These are phyloP conservation scores for Coemansia sp. DNA, from an alignment of 192 early-diverging fungal species.

Conservation along the genomic window DNA sequence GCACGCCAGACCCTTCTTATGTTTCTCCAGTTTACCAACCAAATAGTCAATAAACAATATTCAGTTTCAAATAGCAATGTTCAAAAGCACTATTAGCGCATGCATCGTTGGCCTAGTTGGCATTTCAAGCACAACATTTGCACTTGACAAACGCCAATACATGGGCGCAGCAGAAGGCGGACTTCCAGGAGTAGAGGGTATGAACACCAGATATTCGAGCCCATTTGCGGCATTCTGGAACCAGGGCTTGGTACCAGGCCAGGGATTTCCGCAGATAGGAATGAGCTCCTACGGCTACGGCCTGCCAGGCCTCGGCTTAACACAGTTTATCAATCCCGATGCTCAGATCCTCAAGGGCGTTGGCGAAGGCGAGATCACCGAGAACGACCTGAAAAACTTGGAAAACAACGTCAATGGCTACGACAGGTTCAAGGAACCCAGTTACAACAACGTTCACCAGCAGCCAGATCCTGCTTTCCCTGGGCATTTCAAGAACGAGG, in stretches of 20 bases:
- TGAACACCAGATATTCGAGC: conserved; percentile 16
- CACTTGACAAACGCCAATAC: conserved; percentile 20
- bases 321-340: conserved; percentile 27
- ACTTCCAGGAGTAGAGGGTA: conserved; percentile 18
- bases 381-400: conserved; percentile 32
- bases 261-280: conserved; percentile 46
- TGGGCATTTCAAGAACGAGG: conserved; percentile 35
- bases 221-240: conserved; percentile 44
- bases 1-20: no score
- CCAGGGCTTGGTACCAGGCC: conserved; percentile 48
- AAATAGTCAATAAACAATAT: no score
- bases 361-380: conserved; percentile 39
- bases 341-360: conserved; percentile 36
- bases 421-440: conserved; percentile 17
- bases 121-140: background rate
- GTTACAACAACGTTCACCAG: background rate
- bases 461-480: conserved; percentile 37
- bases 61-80: background rate
- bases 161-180: conserved; percentile 1
- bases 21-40: background rate
- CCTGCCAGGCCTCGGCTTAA: conserved; percentile 36
- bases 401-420: conserved; percentile 29
- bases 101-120: background rate
- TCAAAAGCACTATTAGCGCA: background rate
- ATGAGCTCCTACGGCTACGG: conserved; percentile 54